Base-by-base conservation (phyloP, 441 rosid species). In the Gossypium trilobum region DNA sequence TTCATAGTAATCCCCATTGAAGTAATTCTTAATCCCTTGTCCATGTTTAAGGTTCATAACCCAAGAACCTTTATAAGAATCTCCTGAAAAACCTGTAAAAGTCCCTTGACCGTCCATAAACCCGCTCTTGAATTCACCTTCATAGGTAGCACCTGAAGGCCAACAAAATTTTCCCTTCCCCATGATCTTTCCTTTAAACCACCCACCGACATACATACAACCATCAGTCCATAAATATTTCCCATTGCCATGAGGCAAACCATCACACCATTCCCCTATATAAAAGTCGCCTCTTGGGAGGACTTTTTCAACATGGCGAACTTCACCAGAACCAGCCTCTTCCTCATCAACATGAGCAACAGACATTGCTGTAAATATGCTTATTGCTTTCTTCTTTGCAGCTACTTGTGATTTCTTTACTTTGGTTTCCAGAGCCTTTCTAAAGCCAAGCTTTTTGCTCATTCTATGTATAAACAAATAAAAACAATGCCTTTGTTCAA, bases 51-150 rank as follows among this genome's bases (percentile, higher is more conserved):
- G 77, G 78, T 93, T 90, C 96, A 93, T 91, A 29, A 88, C 82
- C 99, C 99, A 95, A 52, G 73, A 70, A 51, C 98, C 99, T 73
- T 79, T 85, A 57, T 91, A 95, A 0, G 92, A 83, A 42, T 83
- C 88, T 4, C 99, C 98, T 7, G 80, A 51, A 0, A 87, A 79
- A 22, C 91, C 92, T 0, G 88, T 93, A 33, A 87, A 95, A 23
- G 97, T 90, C 46, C 97, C 99, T 68, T 82, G 87, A 3, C 99
- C 99, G 72, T 95, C 98, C 95, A 95, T 90, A 73, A 82, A 93
- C 11, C 97, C 97, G 56, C 78, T 78, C 64, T 86, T 92, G 86
- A 95, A 93, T 44, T 95, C 95, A 14, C 99, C 99, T 76, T 95
- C 98, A 73, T 93, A 95, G 3, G 92, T 91, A 14, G 98, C 96